Percentiles rank a stretch among this genome's conserved stretches.
Conservation (phyloP, 1,284 basidiomycete genomes). For the Rhizopogon hawkerae region DNA sequence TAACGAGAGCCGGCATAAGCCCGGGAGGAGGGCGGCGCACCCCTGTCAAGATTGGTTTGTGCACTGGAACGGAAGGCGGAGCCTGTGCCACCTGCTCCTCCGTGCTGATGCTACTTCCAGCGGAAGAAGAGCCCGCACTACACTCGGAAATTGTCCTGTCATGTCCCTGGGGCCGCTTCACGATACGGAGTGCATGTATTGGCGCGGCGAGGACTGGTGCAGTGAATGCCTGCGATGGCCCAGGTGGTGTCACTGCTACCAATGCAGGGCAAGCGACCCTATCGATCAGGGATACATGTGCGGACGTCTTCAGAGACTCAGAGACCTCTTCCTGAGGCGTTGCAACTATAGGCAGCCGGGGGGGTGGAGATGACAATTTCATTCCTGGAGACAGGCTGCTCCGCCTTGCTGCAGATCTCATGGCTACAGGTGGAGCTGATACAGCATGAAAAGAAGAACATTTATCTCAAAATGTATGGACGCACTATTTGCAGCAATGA, state of each 20-base stretch:
- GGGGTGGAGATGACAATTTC: neutral
- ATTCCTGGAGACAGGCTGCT: slow-evolving; percentile 1
- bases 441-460: neutral
- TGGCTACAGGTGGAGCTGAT: neutral
- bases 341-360: neutral
- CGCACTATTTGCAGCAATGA: neutral
- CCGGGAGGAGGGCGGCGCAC: slow-evolving; percentile 12
- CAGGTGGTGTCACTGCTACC: neutral
- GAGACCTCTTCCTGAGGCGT: neutral
- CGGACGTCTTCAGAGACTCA: neutral
- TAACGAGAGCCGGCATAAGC: neutral
- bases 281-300: neutral
- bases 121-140: neutral
- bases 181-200: slow-evolving; percentile 39
- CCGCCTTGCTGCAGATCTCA: neutral
- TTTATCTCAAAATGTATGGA: neutral
- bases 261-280: neutral
- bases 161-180: slow-evolving; percentile 32
- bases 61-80: neutral
- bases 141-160: slow-evolving; percentile 4
- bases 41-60: slow-evolving; percentile 10
- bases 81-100: slow-evolving; percentile 1
- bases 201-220: slow-evolving; percentile 22
- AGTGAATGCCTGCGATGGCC: slow-evolving; percentile 4
- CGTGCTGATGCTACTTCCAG: slow-evolving; percentile 1